Percentiles rank a stretch among this genome's conserved stretches.
Evolutionary conservation across 495 filamentous ascomycete species (phyloP).

Genomic region (Immersiella caudata): DNA sequence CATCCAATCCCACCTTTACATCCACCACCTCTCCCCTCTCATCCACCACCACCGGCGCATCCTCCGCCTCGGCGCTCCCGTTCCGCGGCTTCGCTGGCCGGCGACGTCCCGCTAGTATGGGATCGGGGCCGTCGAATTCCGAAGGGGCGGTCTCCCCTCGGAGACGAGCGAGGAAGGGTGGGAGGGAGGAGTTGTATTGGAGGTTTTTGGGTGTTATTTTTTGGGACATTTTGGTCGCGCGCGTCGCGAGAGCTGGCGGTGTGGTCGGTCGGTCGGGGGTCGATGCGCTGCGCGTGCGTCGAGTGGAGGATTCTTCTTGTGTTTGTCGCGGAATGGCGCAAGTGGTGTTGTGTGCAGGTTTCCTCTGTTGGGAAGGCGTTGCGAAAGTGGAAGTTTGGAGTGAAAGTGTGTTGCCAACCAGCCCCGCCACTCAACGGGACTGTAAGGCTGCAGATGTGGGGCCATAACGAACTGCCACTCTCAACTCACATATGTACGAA

Average conservation of each 20-base stretch:
- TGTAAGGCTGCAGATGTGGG: no score
- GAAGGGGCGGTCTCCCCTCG: conserved; percentile 41
- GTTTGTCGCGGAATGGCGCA: no score
- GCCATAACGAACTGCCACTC: no score
- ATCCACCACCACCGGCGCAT: conserved; percentile 51
- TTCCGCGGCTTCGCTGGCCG: conserved; percentile 43
- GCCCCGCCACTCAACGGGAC: no score
- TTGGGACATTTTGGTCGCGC: conserved; percentile 36
- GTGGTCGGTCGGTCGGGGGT: neutral
- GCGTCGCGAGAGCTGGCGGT: neutral
- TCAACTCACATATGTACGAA: no score
- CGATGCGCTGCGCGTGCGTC: neutral
- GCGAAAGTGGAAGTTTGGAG: no score
- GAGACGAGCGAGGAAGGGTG: conserved; percentile 58
- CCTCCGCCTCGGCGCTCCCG: conserved; percentile 53
- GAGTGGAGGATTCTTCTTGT: neutral
- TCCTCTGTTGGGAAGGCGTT: no score
- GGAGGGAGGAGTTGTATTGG: conserved; percentile 51
- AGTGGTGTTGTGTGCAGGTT: no score
- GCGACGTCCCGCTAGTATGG: conserved; percentile 46
- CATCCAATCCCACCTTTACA: neutral
- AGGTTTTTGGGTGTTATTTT: conserved; percentile 61
- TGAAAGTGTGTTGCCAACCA: no score
- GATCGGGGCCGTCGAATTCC: conserved; percentile 41
- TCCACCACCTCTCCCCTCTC: conserved; percentile 48